These are phyloP conservation scores for Astrocystis sublimbata DNA, from an alignment of 495 filamentous ascomycete genomes.

Conservation along the genomic window DNA sequence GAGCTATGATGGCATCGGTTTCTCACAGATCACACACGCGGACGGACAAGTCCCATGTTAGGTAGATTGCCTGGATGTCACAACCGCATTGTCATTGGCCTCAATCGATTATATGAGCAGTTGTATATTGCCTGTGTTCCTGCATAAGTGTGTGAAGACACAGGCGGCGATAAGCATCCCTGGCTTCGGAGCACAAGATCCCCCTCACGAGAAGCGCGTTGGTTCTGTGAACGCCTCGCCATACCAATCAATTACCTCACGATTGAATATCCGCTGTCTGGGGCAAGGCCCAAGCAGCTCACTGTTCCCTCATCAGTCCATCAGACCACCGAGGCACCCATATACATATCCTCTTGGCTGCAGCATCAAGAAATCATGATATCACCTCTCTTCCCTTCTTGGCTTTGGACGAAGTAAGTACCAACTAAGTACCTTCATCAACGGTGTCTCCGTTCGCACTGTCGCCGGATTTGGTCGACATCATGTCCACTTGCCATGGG, in stretches of 20 bases:
- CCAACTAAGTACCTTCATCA: no score
- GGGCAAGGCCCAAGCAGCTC: background rate
- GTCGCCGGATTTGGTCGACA: background rate
- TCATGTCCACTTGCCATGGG: constrained; percentile 42
- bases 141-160: constrained; percentile 3
- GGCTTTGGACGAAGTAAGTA: no score
- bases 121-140: background rate
- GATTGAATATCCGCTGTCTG: background rate
- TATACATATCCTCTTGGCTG: background rate
- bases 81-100: constrained; percentile 11
- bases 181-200: background rate
- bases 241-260: background rate
- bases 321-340: no score
- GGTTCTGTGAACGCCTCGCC: no score
- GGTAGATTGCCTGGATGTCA: no score
- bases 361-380: background rate
- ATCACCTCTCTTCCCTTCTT: background rate
- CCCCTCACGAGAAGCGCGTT: constrained; percentile 6
- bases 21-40: background rate
- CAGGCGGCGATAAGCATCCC: background rate
- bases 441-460: background rate
- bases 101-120: background rate
- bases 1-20: background rate
- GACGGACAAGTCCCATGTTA: background rate
- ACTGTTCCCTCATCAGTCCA: background rate